These are phyloP conservation scores for Colletotrichum camelliae DNA, from an alignment of 2,329 filamentous ascomycete genomes.

Conservation along the genomic window DNA sequence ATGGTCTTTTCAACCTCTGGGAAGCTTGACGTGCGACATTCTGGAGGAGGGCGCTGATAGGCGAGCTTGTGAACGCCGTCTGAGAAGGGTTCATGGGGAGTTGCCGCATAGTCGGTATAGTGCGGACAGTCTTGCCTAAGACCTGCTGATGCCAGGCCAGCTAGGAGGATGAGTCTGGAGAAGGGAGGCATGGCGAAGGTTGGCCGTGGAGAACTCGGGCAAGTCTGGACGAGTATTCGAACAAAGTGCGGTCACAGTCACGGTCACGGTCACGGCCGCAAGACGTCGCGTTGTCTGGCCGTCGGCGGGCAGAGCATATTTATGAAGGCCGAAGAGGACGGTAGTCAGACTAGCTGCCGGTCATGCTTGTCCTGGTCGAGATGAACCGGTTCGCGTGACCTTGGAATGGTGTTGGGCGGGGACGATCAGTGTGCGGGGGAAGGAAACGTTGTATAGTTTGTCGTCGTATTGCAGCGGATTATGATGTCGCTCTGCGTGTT, in stretches of 20 bases:
- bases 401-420: not conserved
- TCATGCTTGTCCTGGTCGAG: not conserved
- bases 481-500: slow-evolving; percentile 6
- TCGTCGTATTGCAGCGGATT: slow-evolving; percentile 10
- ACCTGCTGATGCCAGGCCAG: slow-evolving; percentile 21
- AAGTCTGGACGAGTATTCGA: not conserved
- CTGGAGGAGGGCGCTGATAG: slow-evolving; percentile 76
- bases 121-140: slow-evolving; percentile 36
- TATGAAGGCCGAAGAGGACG: not conserved
- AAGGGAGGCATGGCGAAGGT: not conserved
- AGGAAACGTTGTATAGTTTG: slow-evolving; percentile 2
- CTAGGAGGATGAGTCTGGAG: not conserved
- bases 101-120: slow-evolving; percentile 37
- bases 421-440: slow-evolving; percentile 4
- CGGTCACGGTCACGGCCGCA: not conserved
- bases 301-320: not conserved
- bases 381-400: slow-evolving; percentile 7
- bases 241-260: not conserved
- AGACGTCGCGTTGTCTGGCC: not conserved
- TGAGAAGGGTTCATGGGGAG: slow-evolving; percentile 72
- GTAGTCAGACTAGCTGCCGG: not conserved
- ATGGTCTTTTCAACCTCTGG: slow-evolving; percentile 80
- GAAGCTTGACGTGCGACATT: slow-evolving; percentile 83
- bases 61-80: slow-evolving; percentile 78
- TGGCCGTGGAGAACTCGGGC: not conserved